Evolutionary conservation across 495 filamentous ascomycete genomes (phyloP), one percentile per base, ranked within the genome.

Genomic region (Penicillium bovifimosum): DNA sequence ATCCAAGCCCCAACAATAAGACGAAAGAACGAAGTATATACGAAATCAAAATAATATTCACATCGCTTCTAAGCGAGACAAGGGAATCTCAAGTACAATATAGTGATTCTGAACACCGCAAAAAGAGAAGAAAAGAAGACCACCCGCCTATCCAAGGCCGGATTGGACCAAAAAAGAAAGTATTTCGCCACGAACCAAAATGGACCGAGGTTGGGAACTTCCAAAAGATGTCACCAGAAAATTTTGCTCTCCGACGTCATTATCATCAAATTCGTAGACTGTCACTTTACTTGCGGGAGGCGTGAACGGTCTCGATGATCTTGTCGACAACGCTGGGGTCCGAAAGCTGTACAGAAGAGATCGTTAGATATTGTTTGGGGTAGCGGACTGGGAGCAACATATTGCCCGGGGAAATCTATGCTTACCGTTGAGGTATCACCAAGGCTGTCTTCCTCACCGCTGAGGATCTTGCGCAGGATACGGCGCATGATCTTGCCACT

Each of bases 401-500:
- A 27, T 24, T 11, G 11, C 13, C 13, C n/a, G 26, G 8, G n/a
- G 17, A 56, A 1, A 27, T 14, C 10, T 7, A 16, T 32, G 43
- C 87, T 77, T 80, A 95, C 88, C 49, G 93, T 97, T 2, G 89
- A 88, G 27, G 75, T 92, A 61, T 99, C 95, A 60, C 93, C 93
- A 48, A 99, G 76, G 67, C 92, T 90, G 62, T 97, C 93, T 71
- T 97, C 95, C 78, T 99, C 93, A 9, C 91, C 91, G 39, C 89
- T 89, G 54, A 99, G 73, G 58, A 97, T 91, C 86, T 99, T 97
- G 52, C 93, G 84, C 72, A 99, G 68, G 70, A 99, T 96, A 49
- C 93, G 84, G 49, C 93, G 81, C 93, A 99, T 97, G 62, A 97
- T 99, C 85, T 99, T 99, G 50, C 93, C 93, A 59, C 86, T 91